Evolutionary conservation across 768 basidiomycete species (phyloP), one percentile per base, ranked within the genome.

Genomic region (Boletus subparvulus): DNA sequence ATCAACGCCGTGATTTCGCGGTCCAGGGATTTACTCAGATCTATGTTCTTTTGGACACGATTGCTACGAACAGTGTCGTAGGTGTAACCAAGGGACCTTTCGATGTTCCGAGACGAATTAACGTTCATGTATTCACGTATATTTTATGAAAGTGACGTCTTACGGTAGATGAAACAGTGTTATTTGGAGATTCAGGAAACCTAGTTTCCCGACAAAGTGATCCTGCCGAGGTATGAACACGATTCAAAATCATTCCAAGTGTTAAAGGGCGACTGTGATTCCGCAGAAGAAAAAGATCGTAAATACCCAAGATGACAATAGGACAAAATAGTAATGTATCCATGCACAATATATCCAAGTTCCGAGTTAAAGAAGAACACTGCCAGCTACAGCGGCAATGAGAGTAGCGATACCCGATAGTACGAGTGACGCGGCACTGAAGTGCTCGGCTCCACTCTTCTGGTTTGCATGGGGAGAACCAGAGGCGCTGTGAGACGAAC

Each of bases 361-460:
- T 36, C 55, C 51, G 19, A 28, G 28, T 65, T 30, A 66, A 54
- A 70, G 52, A 47, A 73, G 51, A 49, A 62, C 17, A n/a, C 58
- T 62, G 39, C 62, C 66, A 40, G 62, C 57, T 33, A 59, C 50
- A 35, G 61, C 70, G 21, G 69, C 65, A 33, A 69, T 36, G 33
- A 63, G 26, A 40, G 66, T 59, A 35, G 60, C 59, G 3, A 72
- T 40, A 24, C 70, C 62, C 7, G 68, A 66, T 1, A 72, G 46
- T 7, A 60, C 60, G 2, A 69, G 45, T 2, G 72, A 63, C 5
- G 55, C 55, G 9, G 60, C 58, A 48, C 56, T 57, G 11, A 63
- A 63, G 53, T 66, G 72, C 50, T 60, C 60, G 33, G 72, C 70
- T 13, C 68, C 61, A 41, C 67, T 72, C 72, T 72, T 73, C 60